These are phyloP conservation scores for Straminergon stramineum DNA, from an alignment of 225 moss, liverwort and hornwort genomes.

Conservation along the genomic window DNA sequence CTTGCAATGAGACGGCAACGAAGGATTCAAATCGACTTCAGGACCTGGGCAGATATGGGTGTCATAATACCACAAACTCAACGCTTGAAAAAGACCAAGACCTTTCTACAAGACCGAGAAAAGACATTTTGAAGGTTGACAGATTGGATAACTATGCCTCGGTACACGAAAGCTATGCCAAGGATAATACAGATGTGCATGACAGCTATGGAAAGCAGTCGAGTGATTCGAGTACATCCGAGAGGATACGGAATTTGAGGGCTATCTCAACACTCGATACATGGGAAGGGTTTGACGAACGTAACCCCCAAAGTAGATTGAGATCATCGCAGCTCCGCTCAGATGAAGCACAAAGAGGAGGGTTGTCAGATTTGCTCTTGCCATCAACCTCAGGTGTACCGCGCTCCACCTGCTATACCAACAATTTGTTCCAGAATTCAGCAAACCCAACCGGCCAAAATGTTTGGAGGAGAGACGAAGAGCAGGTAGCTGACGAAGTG, in stretches of 20 bases:
- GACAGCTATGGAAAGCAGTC: background rate
- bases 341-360: background rate
- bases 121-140: background rate
- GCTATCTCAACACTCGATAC: background rate
- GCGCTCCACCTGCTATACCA: background rate
- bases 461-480: background rate
- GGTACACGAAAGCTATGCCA: background rate
- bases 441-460: background rate
- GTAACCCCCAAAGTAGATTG: background rate
- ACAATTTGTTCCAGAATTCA: background rate
- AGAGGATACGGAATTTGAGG: background rate
- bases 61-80: background rate
- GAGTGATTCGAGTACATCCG: background rate
- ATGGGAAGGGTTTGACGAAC: background rate
- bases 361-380: slow-evolving; percentile 6
- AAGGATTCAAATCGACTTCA: background rate
- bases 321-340: background rate
- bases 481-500: background rate
- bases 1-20: background rate
- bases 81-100: background rate
- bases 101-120: background rate
- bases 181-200: background rate
- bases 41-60: background rate
- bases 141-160: background rate
- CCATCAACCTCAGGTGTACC: background rate